Percentiles rank a stretch among this genome's conserved stretches.
These are phyloP conservation scores for Ceratocystis diversiconidia DNA, from an alignment of 2,329 filamentous ascomycete genomes.

Conservation along the genomic window DNA sequence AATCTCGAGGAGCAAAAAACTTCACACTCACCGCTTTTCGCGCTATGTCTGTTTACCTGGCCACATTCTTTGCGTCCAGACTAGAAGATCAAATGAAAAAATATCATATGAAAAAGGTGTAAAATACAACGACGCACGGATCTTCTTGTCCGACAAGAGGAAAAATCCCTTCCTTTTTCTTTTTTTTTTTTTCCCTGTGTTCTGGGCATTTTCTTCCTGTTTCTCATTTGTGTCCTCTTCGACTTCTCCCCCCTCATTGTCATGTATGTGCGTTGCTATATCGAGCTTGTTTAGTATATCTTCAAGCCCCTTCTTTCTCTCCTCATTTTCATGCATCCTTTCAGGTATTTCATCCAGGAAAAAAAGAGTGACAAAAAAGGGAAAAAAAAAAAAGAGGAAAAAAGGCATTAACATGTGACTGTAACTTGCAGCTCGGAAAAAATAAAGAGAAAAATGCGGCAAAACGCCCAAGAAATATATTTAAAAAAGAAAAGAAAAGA, in stretches of 20 bases:
- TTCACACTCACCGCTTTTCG: constrained; percentile 6
- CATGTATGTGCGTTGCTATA: background rate
- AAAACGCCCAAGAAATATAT: background rate
- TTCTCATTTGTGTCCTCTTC: background rate
- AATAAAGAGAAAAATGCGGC: background rate
- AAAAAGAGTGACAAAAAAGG: background rate
- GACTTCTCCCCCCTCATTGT: background rate
- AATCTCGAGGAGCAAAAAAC: background rate
- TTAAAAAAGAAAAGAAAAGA: background rate
- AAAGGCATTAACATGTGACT: background rate
- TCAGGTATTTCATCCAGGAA: background rate
- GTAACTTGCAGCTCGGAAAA: no score
- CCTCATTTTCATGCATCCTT: background rate
- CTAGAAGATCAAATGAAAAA: background rate
- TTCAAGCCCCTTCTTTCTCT: background rate
- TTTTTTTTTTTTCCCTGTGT: background rate
- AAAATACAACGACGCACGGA: background rate
- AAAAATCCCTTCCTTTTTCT: background rate
- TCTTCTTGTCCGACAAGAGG: constrained; percentile 1
- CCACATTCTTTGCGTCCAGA: background rate
- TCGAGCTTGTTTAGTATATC: background rate
- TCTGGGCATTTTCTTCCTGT: background rate
- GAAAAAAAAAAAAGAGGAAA: background rate
- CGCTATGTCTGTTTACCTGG: background rate
- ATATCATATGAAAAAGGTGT: background rate